Evolutionary conservation across 148 eudicot species (phyloP), one percentile per base, ranked within the genome.

Genomic region (Dianthus caryophyllus): DNA sequence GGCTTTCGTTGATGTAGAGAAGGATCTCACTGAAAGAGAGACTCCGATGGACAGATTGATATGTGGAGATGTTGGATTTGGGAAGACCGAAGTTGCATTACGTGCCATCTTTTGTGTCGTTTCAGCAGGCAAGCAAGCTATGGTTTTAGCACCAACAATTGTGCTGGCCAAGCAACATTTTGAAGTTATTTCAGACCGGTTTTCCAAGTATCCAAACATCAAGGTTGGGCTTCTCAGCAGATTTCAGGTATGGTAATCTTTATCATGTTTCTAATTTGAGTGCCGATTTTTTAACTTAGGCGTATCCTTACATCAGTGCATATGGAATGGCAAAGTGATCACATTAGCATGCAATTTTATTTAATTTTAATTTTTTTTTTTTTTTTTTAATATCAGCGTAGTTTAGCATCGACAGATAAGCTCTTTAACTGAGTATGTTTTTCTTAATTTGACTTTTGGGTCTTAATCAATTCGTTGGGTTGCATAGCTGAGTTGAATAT

Each of bases 11-110:
- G 98, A 93, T 79, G 96, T 93, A 77, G 91, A 93, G 67, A 89
- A 80, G 80, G 98, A 93, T 81, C 82, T 93, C 75, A 93, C 90
- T 36, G 91, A 89, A 79, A 89, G 91, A 77, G 88, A 87, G 74
- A 87, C 96, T 77, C 98, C 98, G 50, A 93, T 93, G 98, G 98
- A 93, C 75, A 76, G 98, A 78, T 72, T 93, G 72, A 93, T 93
- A 61, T 93, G 98, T 77, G 98, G 98, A 70, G 98, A 93, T 81
- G 98, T 89, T 60, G 98, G 98, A 49, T 93, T 93, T 81, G 98
- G 98, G 64, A 93, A 93, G 83, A 93, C 98, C 61, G 98, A 93
- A 80, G 98, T 93, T 78, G 98, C 98, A 65, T 75, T 89, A 54
- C 98, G 96, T 76, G 98, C 96, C 64, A 82, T 93, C 64, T 81